Percentiles rank a stretch among this genome's conserved stretches.
These are phyloP conservation scores for rapeseed (Brassica napus) DNA, from an alignment of 345 rosid species.

Conservation along the genomic window DNA sequence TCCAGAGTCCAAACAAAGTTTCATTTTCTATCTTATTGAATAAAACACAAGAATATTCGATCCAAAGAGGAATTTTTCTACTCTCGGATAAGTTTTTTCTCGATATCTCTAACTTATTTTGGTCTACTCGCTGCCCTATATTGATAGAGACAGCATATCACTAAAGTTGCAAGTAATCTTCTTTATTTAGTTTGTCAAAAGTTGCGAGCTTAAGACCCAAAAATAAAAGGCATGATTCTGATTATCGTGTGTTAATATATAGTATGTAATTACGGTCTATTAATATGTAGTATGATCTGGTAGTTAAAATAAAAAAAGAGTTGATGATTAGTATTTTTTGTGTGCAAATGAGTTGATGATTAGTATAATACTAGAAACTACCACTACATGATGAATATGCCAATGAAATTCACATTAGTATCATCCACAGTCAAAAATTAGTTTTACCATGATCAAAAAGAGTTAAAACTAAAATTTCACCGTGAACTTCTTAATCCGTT, in stretches of 20 bases:
- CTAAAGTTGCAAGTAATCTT: neutral
- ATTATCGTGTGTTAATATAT: neutral
- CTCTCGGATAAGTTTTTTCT: constrained; percentile 21
- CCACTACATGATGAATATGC: neutral
- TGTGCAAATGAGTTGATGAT: neutral
- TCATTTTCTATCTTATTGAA: neutral
- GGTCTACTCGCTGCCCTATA: constrained; percentile 22
- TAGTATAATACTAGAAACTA: neutral
- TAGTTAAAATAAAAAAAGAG: neutral
- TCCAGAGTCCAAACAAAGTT: neutral
- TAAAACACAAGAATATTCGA: constrained; percentile 32
- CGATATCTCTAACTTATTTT: constrained; percentile 8
- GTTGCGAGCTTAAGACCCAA: constrained; percentile 11
- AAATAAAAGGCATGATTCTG: neutral
- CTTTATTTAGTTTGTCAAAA: constrained; percentile 1
- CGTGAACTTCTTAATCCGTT: neutral
- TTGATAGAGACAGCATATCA: constrained; percentile 18
- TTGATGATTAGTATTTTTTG: neutral
- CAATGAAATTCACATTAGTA: constrained; percentile 1
- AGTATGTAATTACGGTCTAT: neutral
- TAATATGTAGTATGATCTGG: neutral
- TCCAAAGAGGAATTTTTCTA: neutral
- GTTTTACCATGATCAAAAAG: constrained; percentile 5
- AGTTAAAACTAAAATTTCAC: neutral
- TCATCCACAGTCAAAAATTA: neutral